A percentile compares a stretch with the other conserved stretches of the same genome.
phyloP scores from a whole-genome alignment of 768 basidiomycete genomes.

The Lactifluus piperatus region DNA sequence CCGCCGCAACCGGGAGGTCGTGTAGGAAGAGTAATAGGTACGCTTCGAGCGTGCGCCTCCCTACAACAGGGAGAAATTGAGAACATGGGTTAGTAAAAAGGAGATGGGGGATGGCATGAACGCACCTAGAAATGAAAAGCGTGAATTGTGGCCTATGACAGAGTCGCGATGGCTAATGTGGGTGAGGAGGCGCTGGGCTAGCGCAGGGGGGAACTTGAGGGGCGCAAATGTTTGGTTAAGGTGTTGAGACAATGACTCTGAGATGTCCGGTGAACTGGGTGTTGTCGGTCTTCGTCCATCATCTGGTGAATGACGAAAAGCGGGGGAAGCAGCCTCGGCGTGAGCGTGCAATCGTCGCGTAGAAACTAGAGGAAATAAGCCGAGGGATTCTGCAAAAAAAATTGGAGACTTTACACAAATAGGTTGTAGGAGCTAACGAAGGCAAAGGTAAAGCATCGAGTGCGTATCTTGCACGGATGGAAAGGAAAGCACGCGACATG shows the following conservation, averaged over 20 bases:
- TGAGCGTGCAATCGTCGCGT: slow-evolving; percentile 4
- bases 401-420: not conserved
- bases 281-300: not conserved
- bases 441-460: not conserved
- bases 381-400: not conserved
- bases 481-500: slow-evolving; percentile 12
- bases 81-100: not conserved
- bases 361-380: slow-evolving; percentile 1
- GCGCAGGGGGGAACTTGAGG: slow-evolving; percentile 59
- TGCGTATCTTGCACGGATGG: not conserved
- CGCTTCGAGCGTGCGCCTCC: slow-evolving; percentile 67
- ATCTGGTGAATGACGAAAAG: not conserved
- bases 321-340: not conserved
- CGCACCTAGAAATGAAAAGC: slow-evolving; percentile 65
- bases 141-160: slow-evolving; percentile 59
- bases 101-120: not conserved
- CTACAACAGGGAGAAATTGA: slow-evolving; percentile 29
- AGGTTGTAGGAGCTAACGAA: not conserved
- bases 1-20: slow-evolving; percentile 36
- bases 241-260: slow-evolving; percentile 37
- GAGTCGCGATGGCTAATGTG: slow-evolving; percentile 69
- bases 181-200: slow-evolving; percentile 67
- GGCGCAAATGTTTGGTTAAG: slow-evolving; percentile 55
- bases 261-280: not conserved
- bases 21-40: slow-evolving; percentile 69